Evolutionary conservation across 2,329 filamentous ascomycete genomes (phyloP).

Genomic region (Pyrenophora tritici-repentis): DNA sequence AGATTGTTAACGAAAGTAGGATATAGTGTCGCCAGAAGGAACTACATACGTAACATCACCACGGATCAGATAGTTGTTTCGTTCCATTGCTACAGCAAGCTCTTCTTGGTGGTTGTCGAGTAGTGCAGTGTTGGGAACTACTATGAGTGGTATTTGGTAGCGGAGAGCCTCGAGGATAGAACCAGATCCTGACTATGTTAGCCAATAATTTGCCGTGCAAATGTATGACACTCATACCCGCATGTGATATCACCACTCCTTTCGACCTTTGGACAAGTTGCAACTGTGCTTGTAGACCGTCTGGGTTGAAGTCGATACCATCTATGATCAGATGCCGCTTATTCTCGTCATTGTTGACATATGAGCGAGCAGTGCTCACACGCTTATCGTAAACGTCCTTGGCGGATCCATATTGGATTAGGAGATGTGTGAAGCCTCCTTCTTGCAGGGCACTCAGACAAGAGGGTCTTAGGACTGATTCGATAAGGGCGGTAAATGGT

Average conservation of each 20-base stretch:
- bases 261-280: slow-evolving; percentile 57
- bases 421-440: slow-evolving; percentile 70
- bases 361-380: slow-evolving; percentile 17
- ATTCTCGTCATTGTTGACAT: slow-evolving; percentile 11
- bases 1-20: background rate
- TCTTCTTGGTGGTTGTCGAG: slow-evolving; percentile 92
- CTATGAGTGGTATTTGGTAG: slow-evolving; percentile 75
- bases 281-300: slow-evolving; percentile 66
- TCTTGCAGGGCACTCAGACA: slow-evolving; percentile 67
- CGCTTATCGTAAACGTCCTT: slow-evolving; percentile 56
- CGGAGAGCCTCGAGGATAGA: slow-evolving; percentile 84
- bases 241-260: slow-evolving; percentile 86
- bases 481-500: slow-evolving; percentile 74
- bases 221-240: slow-evolving; percentile 62
- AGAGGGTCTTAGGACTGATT: slow-evolving; percentile 63
- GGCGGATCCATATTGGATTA: slow-evolving; percentile 80
- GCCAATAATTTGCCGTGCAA: background rate
- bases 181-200: slow-evolving; percentile 71
- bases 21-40: background rate
- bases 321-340: slow-evolving; percentile 50
- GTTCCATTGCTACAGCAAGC: slow-evolving; percentile 75
- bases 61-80: slow-evolving; percentile 76
- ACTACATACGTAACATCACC: slow-evolving; percentile 67
- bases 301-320: slow-evolving; percentile 68
- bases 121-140: slow-evolving; percentile 82